Evolutionary conservation across 106 monocot genomes (phyloP).

Genomic region (Iris macrosiphon): DNA sequence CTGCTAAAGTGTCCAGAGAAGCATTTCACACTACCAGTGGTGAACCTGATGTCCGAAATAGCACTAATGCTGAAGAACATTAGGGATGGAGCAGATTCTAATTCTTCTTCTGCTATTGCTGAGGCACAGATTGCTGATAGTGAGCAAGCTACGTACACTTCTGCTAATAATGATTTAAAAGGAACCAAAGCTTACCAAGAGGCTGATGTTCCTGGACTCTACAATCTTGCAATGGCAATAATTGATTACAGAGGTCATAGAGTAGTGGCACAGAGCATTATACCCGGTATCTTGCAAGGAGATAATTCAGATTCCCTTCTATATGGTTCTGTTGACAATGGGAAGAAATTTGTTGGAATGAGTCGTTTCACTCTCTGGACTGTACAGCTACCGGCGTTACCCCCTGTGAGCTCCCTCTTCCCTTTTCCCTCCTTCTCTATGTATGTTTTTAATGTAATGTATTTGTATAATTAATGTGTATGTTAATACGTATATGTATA

Average conservation of each 20-base stretch:
- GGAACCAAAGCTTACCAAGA: conserved; percentile 98
- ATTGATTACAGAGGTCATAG: conserved; percentile 94
- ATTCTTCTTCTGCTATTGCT: conserved; percentile 18
- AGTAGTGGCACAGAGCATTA: conserved; percentile 99
- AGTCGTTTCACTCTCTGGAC: conserved; percentile 91
- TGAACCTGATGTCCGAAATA: not conserved
- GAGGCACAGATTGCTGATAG: conserved; percentile 63
- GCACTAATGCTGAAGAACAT: conserved; percentile 12
- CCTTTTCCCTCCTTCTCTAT: no score
- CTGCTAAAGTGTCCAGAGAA: conserved; percentile 9
- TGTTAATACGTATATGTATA: no score
- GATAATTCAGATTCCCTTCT: conserved; percentile 96
- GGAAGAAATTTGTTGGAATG: conserved; percentile 98
- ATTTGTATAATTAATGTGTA: no score
- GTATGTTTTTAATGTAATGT: no score
- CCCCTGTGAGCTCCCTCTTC: no score
- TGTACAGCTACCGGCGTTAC: no score
- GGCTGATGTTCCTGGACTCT: conserved; percentile 95
- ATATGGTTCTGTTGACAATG: conserved; percentile 99
- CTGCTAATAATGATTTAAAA: conserved; percentile 98
- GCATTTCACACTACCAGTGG: conserved; percentile 2
- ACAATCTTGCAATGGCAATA: conserved; percentile 98
- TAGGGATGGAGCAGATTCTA: conserved; percentile 16
- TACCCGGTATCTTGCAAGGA: conserved; percentile 99
- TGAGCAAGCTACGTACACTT: conserved; percentile 98